Conservation (phyloP, 2,329 filamentous ascomycete genomes). For the Colletotrichum coccodes region DNA sequence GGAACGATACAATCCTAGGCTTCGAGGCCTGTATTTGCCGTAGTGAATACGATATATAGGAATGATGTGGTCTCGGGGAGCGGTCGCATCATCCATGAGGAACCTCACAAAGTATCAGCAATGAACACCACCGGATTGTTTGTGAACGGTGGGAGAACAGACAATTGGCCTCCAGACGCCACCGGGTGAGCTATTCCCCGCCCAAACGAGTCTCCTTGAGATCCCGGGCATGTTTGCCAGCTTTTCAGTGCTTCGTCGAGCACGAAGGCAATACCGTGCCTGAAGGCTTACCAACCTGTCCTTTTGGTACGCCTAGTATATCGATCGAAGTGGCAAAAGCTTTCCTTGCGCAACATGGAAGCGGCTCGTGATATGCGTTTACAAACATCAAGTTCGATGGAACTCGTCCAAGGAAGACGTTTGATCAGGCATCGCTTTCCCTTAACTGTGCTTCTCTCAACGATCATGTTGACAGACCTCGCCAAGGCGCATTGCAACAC, state of each 20-base stretch:
- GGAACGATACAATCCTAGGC: background rate
- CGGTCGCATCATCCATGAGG: background rate
- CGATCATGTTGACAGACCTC: background rate
- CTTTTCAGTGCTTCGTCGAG: too few relatives aligned
- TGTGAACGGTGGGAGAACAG: background rate
- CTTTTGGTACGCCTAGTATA: background rate
- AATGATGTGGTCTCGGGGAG: background rate
- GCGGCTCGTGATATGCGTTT: background rate
- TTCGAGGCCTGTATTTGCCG: background rate
- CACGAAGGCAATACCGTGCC: too few relatives aligned
- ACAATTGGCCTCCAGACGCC: too few relatives aligned
- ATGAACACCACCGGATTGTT: background rate
- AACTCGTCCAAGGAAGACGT: too few relatives aligned
- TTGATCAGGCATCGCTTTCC: background rate
- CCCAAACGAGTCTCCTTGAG: too few relatives aligned
- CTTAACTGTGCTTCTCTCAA: background rate
- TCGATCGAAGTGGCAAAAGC: too few relatives aligned
- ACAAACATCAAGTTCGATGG: too few relatives aligned
- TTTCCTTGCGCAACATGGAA: background rate
- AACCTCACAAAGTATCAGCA: background rate
- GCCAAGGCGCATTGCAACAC: constrained; percentile 2
- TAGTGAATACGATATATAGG: background rate
- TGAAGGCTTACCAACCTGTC: too few relatives aligned
- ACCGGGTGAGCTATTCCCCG: too few relatives aligned
- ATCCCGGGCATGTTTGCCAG: too few relatives aligned